Evolutionary conservation across 1,284 basidiomycete genomes (phyloP).

Genomic region (Cerrena zonata): DNA sequence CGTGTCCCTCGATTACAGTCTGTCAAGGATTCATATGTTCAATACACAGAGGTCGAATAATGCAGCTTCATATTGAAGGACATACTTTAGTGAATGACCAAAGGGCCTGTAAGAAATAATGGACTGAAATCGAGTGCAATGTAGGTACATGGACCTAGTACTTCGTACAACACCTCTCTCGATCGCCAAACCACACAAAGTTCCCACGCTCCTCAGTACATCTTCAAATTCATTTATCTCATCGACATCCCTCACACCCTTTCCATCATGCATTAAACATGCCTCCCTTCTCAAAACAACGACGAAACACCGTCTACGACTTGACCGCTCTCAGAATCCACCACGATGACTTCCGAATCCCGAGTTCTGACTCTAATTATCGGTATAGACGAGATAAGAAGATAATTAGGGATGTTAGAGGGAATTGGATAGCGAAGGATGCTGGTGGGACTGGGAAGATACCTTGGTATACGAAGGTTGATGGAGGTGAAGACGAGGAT

Average conservation of each 20-base stretch:
- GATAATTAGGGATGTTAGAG: slow-evolving; percentile 23
- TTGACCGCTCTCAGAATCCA: slow-evolving; percentile 53
- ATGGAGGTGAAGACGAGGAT: slow-evolving; percentile 4
- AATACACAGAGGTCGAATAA: no score
- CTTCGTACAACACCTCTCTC: no score
- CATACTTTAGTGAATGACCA: neutral
- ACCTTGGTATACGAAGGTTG: slow-evolving; percentile 15
- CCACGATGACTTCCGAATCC: slow-evolving; percentile 53
- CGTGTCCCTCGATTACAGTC: no score
- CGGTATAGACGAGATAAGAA: slow-evolving; percentile 20
- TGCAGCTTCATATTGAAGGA: no score
- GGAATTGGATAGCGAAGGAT: slow-evolving; percentile 33
- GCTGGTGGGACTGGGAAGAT: slow-evolving; percentile 28
- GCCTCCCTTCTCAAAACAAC: slow-evolving; percentile 18
- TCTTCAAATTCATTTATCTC: no score
- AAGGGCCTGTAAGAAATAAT: neutral
- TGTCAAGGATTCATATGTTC: no score
- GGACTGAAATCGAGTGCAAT: slow-evolving; percentile 31
- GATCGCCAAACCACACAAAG: no score
- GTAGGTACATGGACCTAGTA: neutral
- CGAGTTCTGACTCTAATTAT: slow-evolving; percentile 33
- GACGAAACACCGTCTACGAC: slow-evolving; percentile 54
- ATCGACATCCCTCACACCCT: neutral
- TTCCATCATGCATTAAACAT: neutral
- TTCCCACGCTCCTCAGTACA: no score